phyloP scores from a whole-genome alignment of 2,329 filamentous ascomycete species.

The Sclerotinia spermophila region DNA sequence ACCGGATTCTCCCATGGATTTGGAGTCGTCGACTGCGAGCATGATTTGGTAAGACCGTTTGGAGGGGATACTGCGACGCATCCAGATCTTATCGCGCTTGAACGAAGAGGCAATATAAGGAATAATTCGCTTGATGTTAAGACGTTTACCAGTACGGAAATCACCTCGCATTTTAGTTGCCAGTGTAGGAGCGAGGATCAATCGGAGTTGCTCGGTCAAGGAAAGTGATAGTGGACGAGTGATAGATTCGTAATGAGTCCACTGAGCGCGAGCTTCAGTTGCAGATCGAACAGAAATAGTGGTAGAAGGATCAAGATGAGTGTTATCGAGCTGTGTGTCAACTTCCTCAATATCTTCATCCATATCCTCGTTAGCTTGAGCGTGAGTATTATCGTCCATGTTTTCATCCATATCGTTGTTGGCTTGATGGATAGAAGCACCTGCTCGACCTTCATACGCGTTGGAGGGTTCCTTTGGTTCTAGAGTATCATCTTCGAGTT shows the following conservation, averaged over 20 bases:
- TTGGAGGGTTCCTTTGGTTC: slow-evolving; percentile 44
- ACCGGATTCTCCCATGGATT: slow-evolving; percentile 80
- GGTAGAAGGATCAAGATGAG: slow-evolving; percentile 53
- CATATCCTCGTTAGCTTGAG: slow-evolving; percentile 38
- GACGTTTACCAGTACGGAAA: slow-evolving; percentile 93
- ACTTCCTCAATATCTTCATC: slow-evolving; percentile 40
- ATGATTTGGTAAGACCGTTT: slow-evolving; percentile 97
- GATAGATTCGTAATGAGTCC: slow-evolving; percentile 77
- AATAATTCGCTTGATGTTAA: slow-evolving; percentile 99
- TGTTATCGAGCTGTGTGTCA: slow-evolving; percentile 63
- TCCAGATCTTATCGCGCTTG: slow-evolving; percentile 99
- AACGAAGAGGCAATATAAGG: slow-evolving; percentile 98
- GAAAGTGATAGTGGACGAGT: slow-evolving; percentile 85
- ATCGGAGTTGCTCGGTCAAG: slow-evolving; percentile 87
- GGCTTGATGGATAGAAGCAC: slow-evolving; percentile 51
- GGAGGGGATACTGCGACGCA: slow-evolving; percentile 84
- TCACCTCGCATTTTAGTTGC: slow-evolving; percentile 95
- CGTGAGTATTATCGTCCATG: slow-evolving; percentile 47
- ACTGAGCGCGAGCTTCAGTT: slow-evolving; percentile 67
- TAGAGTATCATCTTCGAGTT: slow-evolving; percentile 41
- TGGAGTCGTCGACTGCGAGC: slow-evolving; percentile 93
- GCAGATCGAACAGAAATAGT: slow-evolving; percentile 38
- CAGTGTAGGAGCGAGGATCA: slow-evolving; percentile 91
- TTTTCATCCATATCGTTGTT: slow-evolving; percentile 46
- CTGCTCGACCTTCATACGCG: slow-evolving; percentile 54